phyloP scores from a whole-genome alignment of 257 asterid species.

The Orobanche coerulescens region DNA sequence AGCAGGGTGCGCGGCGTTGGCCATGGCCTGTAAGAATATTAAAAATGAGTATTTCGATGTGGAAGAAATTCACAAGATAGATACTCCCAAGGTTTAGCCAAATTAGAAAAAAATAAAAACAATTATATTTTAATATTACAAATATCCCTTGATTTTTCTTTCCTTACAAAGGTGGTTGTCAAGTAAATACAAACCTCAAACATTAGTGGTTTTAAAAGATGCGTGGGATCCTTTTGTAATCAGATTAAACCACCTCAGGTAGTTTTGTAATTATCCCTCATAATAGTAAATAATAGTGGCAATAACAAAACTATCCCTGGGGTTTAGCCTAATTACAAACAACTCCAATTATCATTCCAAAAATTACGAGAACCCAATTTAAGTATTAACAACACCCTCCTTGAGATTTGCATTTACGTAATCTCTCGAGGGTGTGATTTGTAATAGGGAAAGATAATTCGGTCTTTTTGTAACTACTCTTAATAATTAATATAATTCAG shows the following conservation, averaged over 20 bases:
- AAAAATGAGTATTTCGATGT: background rate
- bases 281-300: background rate
- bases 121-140: background rate
- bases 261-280: background rate
- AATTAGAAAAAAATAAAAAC: background rate
- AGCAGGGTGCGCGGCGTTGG: constrained; percentile 92
- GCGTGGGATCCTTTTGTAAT: background rate
- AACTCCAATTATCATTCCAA: no score
- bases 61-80: background rate
- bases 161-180: background rate
- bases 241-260: background rate
- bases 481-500: background rate
- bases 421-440: background rate
- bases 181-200: background rate
- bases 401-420: no score
- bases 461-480: background rate
- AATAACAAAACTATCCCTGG: no score
- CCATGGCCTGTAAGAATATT: constrained; percentile 64
- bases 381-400: no score
- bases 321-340: no score
- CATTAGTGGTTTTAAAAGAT: background rate
- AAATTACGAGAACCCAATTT: no score
- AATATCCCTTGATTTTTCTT: background rate
- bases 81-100: background rate
- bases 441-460: background rate